phyloP scores from a whole-genome alignment of 169 alveolate genomes.

The Cytauxzoon felis region DNA sequence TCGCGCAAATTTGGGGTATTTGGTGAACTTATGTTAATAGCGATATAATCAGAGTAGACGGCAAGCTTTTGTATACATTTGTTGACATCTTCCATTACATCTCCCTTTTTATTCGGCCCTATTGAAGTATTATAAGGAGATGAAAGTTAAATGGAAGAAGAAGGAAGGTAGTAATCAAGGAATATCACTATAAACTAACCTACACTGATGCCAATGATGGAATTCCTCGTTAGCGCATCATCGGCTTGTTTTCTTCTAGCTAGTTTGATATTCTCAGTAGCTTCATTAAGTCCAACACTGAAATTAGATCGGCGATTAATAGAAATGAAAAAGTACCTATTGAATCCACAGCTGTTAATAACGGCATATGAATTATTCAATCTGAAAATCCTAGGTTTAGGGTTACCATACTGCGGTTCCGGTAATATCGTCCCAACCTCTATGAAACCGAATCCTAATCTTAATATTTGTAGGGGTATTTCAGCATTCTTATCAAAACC shows the following conservation, averaged over 20 bases:
- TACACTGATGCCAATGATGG: constrained; percentile 78
- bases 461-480: constrained; percentile 66
- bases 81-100: constrained; percentile 66
- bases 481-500: constrained; percentile 83
- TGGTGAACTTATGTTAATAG: constrained; percentile 81
- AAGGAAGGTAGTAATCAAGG: too few relatives aligned
- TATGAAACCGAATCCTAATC: constrained; percentile 82
- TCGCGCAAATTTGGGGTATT: constrained; percentile 82
- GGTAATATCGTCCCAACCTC: constrained; percentile 84
- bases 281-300: constrained; percentile 75
- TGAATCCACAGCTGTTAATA: constrained; percentile 79
- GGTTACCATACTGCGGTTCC: constrained; percentile 79
- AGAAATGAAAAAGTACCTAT: constrained; percentile 49
- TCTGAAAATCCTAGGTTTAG: constrained; percentile 78
- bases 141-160: too few relatives aligned
- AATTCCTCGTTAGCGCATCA: constrained; percentile 69
- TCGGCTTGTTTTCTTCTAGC: constrained; percentile 62
- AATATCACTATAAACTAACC: constrained; percentile 41
- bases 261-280: constrained; percentile 59
- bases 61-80: constrained; percentile 66
- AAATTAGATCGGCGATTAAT: too few relatives aligned
- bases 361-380: constrained; percentile 68
- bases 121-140: too few relatives aligned
- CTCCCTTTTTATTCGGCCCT: constrained; percentile 69
- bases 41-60: constrained; percentile 77